phyloP scores from a whole-genome alignment of 176 grass and related monocot species.

The Raddia guianensis region DNA sequence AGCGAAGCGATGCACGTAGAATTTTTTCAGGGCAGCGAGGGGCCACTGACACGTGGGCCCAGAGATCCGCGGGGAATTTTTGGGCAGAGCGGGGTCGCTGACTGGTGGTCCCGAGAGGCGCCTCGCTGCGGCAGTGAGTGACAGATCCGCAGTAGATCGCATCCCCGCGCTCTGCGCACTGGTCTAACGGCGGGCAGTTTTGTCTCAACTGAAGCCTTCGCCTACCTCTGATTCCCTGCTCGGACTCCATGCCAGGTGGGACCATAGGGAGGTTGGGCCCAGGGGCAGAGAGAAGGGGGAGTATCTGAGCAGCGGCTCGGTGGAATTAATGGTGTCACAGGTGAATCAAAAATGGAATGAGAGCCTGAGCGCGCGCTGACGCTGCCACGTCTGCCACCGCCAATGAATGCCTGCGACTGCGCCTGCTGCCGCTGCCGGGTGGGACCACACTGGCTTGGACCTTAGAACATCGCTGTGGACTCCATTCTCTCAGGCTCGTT shows the following conservation, averaged over 20 bases:
- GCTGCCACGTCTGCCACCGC: slow-evolving; percentile 38
- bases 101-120: slow-evolving; percentile 21
- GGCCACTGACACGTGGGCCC: too few species aligned
- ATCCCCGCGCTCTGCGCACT: neutral
- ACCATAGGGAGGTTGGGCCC: rapidly evolving
- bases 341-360: slow-evolving; percentile 42
- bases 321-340: slow-evolving; percentile 43
- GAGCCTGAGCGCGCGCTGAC: slow-evolving; percentile 7
- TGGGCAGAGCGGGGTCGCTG: slow-evolving; percentile 11
- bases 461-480: neutral
- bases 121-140: slow-evolving; percentile 4
- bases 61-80: slow-evolving; percentile 14
- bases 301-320: neutral
- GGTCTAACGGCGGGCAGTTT: slow-evolving; percentile 22
- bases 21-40: neutral
- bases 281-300: neutral
- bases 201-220: slow-evolving; percentile 40
- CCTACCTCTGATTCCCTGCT: rapidly evolving
- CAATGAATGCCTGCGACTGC: slow-evolving; percentile 31
- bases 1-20: slow-evolving; percentile 10
- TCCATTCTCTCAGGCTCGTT: neutral
- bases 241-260: neutral
- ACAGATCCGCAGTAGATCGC: slow-evolving; percentile 19
- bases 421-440: slow-evolving; percentile 29
- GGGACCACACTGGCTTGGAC: slow-evolving; percentile 43